A percentile compares a stretch with the other conserved stretches of the same genome.
Conservation (phyloP, 1,284 basidiomycete species). For the Puccinia novopanici region DNA sequence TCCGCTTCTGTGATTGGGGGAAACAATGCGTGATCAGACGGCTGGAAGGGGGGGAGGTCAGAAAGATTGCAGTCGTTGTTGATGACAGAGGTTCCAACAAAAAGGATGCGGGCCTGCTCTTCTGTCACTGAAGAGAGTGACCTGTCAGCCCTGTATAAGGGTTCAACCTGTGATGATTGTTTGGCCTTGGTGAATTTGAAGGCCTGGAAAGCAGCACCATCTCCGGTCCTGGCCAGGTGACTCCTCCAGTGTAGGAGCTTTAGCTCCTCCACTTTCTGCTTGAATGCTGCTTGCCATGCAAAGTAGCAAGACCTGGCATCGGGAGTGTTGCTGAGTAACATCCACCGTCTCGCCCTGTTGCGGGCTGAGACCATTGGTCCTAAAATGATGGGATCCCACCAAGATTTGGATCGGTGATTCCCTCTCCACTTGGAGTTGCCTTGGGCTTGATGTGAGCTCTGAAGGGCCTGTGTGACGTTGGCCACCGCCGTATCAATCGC, state of each 20-base stretch:
- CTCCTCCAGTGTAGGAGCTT: slow-evolving; percentile 8
- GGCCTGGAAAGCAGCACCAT: not conserved
- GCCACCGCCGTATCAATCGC: not conserved
- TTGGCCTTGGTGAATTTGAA: slow-evolving; percentile 22
- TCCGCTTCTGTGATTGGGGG: slow-evolving; percentile 18
- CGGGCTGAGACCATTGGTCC: not conserved
- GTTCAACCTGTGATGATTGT: not conserved
- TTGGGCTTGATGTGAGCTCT: not conserved
- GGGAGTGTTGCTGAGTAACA: not conserved
- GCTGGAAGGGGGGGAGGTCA: not conserved
- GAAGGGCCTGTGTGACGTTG: not conserved
- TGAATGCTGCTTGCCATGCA: slow-evolving; percentile 24
- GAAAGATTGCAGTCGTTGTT: not conserved
- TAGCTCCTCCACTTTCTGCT: slow-evolving; percentile 11
- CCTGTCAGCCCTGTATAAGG: not conserved
- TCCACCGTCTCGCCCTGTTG: slow-evolving; percentile 19
- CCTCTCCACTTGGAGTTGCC: not conserved
- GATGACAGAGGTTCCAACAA: slow-evolving; percentile 25
- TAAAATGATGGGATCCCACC: not conserved
- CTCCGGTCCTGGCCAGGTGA: not conserved
- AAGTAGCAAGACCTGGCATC: slow-evolving; percentile 6
- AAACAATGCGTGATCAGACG: not conserved
- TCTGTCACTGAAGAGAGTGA: not conserved
- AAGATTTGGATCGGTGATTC: not conserved
- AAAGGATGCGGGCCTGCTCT: not conserved